Percentiles rank a stretch among this genome's conserved stretches.
phyloP scores from a whole-genome alignment of 2,329 filamentous ascomycete species.

The Ophiostoma sp. region DNA sequence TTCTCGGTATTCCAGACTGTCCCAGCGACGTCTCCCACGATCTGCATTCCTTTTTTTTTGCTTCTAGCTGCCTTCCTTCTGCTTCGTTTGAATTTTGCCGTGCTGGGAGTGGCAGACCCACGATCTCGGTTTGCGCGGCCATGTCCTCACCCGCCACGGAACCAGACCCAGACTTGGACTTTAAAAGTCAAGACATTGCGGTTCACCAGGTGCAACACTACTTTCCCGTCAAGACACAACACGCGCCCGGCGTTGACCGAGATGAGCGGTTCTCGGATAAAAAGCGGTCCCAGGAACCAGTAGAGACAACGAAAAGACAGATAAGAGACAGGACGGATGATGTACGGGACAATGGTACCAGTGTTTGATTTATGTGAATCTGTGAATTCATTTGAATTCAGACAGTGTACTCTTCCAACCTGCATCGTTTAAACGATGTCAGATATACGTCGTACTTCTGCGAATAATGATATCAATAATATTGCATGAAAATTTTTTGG shows the following conservation, averaged over 20 bases:
- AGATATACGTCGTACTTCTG: no score
- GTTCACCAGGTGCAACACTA: not conserved
- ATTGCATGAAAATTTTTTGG: not conserved
- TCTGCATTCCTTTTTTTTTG: not conserved
- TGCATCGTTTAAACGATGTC: no score
- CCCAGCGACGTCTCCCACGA: not conserved
- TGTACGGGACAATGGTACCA: not conserved
- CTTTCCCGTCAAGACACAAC: not conserved
- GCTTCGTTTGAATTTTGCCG: not conserved
- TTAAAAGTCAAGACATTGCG: not conserved
- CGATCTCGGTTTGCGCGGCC: conserved; percentile 11
- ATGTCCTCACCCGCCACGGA: not conserved
- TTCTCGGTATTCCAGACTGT: not conserved
- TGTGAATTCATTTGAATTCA: not conserved
- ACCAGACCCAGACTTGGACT: not conserved
- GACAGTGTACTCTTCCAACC: not conserved
- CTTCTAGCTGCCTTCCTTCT: not conserved
- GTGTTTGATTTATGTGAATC: not conserved
- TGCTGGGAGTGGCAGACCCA: not conserved
- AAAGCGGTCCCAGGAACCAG: not conserved
- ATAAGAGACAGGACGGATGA: not conserved
- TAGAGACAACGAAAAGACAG: not conserved
- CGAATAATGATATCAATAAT: not conserved
- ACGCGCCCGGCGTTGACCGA: not conserved
- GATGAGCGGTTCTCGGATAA: conserved; percentile 9